Evolutionary conservation across 2,329 filamentous ascomycete species (phyloP).

Genomic region (Cryoendolithus antarcticus): DNA sequence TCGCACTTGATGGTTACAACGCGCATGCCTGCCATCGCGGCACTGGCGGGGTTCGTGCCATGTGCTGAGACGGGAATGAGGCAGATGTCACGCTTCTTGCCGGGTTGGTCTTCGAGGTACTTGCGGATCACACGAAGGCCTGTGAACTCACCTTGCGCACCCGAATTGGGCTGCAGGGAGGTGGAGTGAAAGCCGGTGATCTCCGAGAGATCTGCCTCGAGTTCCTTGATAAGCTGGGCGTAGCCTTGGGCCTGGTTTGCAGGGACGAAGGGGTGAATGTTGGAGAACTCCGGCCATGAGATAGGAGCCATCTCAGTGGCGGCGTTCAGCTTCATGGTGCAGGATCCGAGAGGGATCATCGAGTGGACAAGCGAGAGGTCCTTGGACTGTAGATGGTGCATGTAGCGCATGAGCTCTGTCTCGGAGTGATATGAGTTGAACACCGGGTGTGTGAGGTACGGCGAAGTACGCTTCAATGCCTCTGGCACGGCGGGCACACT

Average conservation of each 20-base stretch:
- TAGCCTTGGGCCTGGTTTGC: slow-evolving; percentile 55
- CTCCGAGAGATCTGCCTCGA: slow-evolving; percentile 63
- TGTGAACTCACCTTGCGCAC: slow-evolving; percentile 88
- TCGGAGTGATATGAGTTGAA: slow-evolving; percentile 95
- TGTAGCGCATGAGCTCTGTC: slow-evolving; percentile 87
- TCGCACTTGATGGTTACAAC: slow-evolving; percentile 91
- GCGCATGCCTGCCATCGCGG: slow-evolving; percentile 90
- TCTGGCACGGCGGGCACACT: slow-evolving; percentile 37
- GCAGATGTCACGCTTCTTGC: slow-evolving; percentile 73
- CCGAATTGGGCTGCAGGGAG: slow-evolving; percentile 88
- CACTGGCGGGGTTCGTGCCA: slow-evolving; percentile 89
- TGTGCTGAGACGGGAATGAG: slow-evolving; percentile 91
- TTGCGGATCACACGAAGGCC: slow-evolving; percentile 80
- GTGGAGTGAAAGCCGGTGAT: slow-evolving; percentile 87
- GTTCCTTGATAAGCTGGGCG: slow-evolving; percentile 52
- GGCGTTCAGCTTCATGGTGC: slow-evolving; percentile 96
- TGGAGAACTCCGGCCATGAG: slow-evolving; percentile 61
- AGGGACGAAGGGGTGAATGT: slow-evolving; percentile 71
- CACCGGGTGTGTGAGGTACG: slow-evolving; percentile 76
- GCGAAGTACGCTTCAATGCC: slow-evolving; percentile 55
- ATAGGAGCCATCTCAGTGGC: slow-evolving; percentile 88
- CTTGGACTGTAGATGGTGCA: slow-evolving; percentile 84
- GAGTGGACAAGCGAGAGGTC: slow-evolving; percentile 89
- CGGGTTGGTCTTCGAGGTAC: slow-evolving; percentile 57
- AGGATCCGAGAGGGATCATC: slow-evolving; percentile 94